These are phyloP conservation scores for Aspergillus oerlinghausenensis DNA, from an alignment of 2,329 filamentous ascomycete species.

Conservation along the genomic window DNA sequence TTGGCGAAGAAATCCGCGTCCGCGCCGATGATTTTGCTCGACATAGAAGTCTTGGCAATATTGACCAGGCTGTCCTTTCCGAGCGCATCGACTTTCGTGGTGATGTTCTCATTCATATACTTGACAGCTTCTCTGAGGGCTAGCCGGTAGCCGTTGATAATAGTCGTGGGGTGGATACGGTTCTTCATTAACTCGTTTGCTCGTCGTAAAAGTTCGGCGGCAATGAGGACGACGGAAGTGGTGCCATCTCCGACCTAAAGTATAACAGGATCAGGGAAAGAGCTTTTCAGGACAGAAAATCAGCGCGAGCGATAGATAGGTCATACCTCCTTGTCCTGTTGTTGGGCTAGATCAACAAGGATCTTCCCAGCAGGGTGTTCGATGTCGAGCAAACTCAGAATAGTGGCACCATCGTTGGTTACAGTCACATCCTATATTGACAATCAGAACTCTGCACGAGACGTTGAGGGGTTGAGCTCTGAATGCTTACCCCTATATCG, in stretches of 20 bases:
- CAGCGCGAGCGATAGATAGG: background rate
- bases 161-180: constrained; percentile 98
- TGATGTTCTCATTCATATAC: constrained; percentile 98
- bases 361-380: constrained; percentile 99
- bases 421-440: constrained; percentile 80
- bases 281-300: background rate
- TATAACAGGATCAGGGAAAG: constrained; percentile 6
- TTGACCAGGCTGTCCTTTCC: constrained; percentile 86
- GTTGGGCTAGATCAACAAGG: constrained; percentile 91
- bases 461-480: constrained; percentile 16
- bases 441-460: constrained; percentile 9
- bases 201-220: constrained; percentile 85
- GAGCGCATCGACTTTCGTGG: constrained; percentile 87
- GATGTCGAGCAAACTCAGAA: constrained; percentile 89
- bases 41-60: constrained; percentile 99
- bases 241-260: constrained; percentile 83
- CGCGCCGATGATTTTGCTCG: constrained; percentile 94
- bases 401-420: constrained; percentile 97
- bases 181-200: constrained; percentile 99
- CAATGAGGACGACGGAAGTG: constrained; percentile 95
- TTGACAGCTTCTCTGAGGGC: constrained; percentile 94
- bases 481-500: constrained; percentile 76
- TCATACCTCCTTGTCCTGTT: constrained; percentile 85
- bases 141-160: constrained; percentile 96
- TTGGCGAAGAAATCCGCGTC: constrained; percentile 96